Evolutionary conservation across 2,329 filamentous ascomycete genomes (phyloP).

Genomic region (Diaporthe helianthi): DNA sequence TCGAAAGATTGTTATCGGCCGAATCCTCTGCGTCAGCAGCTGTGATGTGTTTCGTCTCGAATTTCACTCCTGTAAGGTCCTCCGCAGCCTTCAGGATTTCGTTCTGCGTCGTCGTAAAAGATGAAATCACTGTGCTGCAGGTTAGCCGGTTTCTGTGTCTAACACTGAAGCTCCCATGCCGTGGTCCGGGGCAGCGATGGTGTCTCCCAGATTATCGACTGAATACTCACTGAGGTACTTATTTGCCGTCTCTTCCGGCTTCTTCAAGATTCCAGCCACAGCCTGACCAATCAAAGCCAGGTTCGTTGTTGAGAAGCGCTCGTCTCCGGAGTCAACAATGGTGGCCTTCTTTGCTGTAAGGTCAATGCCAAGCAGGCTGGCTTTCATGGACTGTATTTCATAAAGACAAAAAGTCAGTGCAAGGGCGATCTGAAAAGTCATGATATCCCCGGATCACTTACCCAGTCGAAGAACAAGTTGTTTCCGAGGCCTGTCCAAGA

Average conservation of each 20-base stretch:
- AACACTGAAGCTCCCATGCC: background rate
- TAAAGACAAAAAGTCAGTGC: constrained; percentile 45
- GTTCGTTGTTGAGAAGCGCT: constrained; percentile 58
- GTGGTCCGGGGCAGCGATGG: background rate
- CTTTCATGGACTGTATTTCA: constrained; percentile 43
- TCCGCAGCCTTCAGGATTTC: constrained; percentile 61
- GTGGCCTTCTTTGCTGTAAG: constrained; percentile 54
- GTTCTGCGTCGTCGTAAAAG: constrained; percentile 63
- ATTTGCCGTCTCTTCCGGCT: constrained; percentile 60
- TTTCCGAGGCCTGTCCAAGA: constrained; percentile 66
- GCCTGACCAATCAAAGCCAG: constrained; percentile 59
- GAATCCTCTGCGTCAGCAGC: constrained; percentile 45
- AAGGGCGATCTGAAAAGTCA: background rate
- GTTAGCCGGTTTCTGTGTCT: background rate
- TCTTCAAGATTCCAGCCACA: constrained; percentile 56
- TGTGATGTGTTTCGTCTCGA: constrained; percentile 49
- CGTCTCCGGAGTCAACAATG: constrained; percentile 63
- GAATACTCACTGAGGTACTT: constrained; percentile 55
- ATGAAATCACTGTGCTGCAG: constrained; percentile 43
- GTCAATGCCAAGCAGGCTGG: constrained; percentile 59
- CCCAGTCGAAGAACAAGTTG: constrained; percentile 69
- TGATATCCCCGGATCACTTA: constrained; percentile 35
- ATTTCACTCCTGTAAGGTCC: constrained; percentile 58
- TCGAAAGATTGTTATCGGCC: constrained; percentile 46
- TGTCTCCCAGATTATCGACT: background rate